Evolutionary conservation across 768 basidiomycete species (phyloP).

Genomic region (Trametes gibbosa): DNA sequence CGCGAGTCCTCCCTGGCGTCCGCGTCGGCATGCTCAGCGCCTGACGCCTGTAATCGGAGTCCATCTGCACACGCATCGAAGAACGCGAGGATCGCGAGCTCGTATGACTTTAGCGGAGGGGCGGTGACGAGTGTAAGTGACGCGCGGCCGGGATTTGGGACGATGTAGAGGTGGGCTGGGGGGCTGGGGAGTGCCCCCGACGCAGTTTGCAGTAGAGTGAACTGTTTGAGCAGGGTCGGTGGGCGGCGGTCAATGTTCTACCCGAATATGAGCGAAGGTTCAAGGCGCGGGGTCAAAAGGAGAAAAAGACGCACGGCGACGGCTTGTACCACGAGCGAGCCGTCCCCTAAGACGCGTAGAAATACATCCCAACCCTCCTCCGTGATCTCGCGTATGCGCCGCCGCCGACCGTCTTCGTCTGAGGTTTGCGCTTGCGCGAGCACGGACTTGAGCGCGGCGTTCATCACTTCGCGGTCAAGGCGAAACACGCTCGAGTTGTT

Average conservation of each 20-base stretch:
- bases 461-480: constrained; percentile 63
- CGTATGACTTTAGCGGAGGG: constrained; percentile 61
- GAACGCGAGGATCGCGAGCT: constrained; percentile 57
- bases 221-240: constrained; percentile 76
- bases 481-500: constrained; percentile 57
- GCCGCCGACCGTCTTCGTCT: constrained; percentile 44
- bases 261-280: background rate
- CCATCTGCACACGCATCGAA: constrained; percentile 57
- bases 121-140: constrained; percentile 60
- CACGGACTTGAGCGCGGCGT: constrained; percentile 42
- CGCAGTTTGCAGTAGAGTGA: constrained; percentile 65
- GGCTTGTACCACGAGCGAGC: constrained; percentile 70
- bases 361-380: constrained; percentile 81
- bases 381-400: constrained; percentile 57
- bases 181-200: constrained; percentile 45
- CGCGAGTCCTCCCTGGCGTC: constrained; percentile 42
- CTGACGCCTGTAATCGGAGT: constrained; percentile 32
- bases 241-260: constrained; percentile 90
- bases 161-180: constrained; percentile 51
- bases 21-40: constrained; percentile 11
- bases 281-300: background rate
- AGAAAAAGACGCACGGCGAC: constrained; percentile 54
- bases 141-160: constrained; percentile 5
- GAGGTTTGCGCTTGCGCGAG: constrained; percentile 32
- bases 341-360: constrained; percentile 65